Percentiles rank a stretch among this genome's conserved stretches.
Evolutionary conservation across 805 yeast genomes (phyloP).

Genomic region (Candida pseudofarinosa): DNA sequence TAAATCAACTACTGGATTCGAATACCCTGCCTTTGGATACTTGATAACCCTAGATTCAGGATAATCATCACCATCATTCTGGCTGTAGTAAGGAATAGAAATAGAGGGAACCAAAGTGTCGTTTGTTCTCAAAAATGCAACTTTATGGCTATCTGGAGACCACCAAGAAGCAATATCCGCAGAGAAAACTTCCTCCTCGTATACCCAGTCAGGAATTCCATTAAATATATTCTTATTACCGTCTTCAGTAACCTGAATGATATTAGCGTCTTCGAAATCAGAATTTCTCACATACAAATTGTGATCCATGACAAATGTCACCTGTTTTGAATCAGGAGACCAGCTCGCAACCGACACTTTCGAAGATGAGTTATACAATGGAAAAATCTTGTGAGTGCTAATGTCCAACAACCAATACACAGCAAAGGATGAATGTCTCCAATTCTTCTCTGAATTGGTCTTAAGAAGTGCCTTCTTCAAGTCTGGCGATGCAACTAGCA

Average conservation of each 20-base stretch:
- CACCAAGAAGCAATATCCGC: slow-evolving; percentile 66
- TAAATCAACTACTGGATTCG: slow-evolving; percentile 53
- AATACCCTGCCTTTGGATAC: slow-evolving; percentile 69
- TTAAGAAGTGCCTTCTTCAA: slow-evolving; percentile 53
- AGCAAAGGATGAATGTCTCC: slow-evolving; percentile 67
- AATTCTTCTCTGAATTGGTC: slow-evolving; percentile 59
- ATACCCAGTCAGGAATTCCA: slow-evolving; percentile 81
- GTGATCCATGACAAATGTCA: slow-evolving; percentile 55
- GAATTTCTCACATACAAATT: slow-evolving; percentile 48
- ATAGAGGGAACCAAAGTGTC: slow-evolving; percentile 57
- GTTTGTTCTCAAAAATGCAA: slow-evolving; percentile 54
- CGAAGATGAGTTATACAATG: slow-evolving; percentile 13
- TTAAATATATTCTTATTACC: slow-evolving; percentile 53
- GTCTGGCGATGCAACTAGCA: slow-evolving; percentile 64
- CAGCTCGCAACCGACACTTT: slow-evolving; percentile 53
- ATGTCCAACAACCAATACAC: slow-evolving; percentile 61
- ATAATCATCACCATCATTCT: slow-evolving; percentile 33
- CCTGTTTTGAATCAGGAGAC: slow-evolving; percentile 55
- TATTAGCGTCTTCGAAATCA: slow-evolving; percentile 10
- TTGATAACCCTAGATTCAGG: slow-evolving; percentile 44
- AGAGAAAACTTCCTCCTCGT: slow-evolving; percentile 73
- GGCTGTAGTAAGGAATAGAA: slow-evolving; percentile 49
- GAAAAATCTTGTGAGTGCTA: slow-evolving; percentile 26
- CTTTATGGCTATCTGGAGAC: slow-evolving; percentile 56
- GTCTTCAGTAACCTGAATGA: slow-evolving; percentile 43